Evolutionary conservation across 2,329 filamentous ascomycete genomes (phyloP), one percentile per base, ranked within the genome.

Genomic region (Penicillium olsonii): DNA sequence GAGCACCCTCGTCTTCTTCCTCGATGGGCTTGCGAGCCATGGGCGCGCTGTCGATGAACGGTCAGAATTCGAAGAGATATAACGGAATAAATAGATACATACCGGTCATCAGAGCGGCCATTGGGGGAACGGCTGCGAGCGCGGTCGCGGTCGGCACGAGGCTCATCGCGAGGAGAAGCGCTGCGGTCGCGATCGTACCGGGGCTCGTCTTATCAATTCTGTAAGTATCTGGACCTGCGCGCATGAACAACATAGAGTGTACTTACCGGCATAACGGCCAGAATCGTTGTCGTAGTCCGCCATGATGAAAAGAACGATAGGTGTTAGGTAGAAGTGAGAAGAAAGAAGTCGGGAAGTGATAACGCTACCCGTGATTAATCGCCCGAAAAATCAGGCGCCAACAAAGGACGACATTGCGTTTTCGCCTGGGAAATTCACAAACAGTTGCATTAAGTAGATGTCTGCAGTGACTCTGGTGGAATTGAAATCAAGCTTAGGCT

Each of bases 1-100:
- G 71, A 56, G 92, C 87, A 62, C 87, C 88, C 65, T 90, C 87
- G 63, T 95, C 80, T 38, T 83, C 90, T 33, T 74, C 71, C 44
- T 74, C 72, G 10, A 61, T 9, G n/a, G 55, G 69, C 64, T 74
- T 74, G 59, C 75, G 74, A 52, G 73, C 75, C 41, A 73, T 69
- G 34, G 75, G 69, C 69, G 77, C 64, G 71, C 80, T 74, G 45
- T 26, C 5, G 5, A 15, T 14, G 9, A 19, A 17, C 46, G 3
- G 38, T 43, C 35, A 37, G 31, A 44, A 10, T 33, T 34, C 27
- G 19, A 26, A 24, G 18, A 33, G 5, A 29, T 40, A 27, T 4
- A 39, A 8, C 6, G 22, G 12, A 27, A 18, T 6, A 45, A 17
- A 45, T n/a, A 20, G 20, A 29, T 26, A 56, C 68, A 65, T 73